phyloP scores from a whole-genome alignment of 2,329 filamentous ascomycete species.

The Magnaporthales sp. region DNA sequence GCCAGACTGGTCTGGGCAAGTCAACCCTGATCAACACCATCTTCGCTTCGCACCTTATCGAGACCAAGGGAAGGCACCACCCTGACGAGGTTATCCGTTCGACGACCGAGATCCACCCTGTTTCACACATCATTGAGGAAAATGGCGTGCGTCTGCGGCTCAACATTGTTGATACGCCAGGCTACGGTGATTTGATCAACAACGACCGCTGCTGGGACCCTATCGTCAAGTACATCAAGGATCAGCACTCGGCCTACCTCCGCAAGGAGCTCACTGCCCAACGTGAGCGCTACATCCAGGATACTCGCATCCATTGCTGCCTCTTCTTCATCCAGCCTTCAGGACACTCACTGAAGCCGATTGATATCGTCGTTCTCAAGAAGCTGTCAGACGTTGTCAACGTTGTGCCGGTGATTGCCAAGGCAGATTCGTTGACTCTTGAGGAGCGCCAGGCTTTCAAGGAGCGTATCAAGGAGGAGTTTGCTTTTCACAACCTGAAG shows the following conservation, averaged over 20 bases:
- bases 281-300: constrained; percentile 97
- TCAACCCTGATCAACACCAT: constrained; percentile 99
- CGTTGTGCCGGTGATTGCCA: constrained; percentile 96
- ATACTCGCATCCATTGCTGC: constrained; percentile 98
- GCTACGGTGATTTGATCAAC: constrained; percentile 98
- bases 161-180: constrained; percentile 98
- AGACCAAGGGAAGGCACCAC: constrained; percentile 90
- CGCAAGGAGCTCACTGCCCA: constrained; percentile 99
- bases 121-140: constrained; percentile 98
- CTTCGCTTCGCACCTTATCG: constrained; percentile 98
- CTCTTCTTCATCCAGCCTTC: constrained; percentile 99
- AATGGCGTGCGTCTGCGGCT: constrained; percentile 94
- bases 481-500: constrained; percentile 98
- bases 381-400: constrained; percentile 99
- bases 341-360: constrained; percentile 95
- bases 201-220: constrained; percentile 99
- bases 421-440: constrained; percentile 90
- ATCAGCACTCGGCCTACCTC: constrained; percentile 98
- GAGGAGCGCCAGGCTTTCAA: constrained; percentile 97
- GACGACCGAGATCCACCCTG: constrained; percentile 96
- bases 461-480: constrained; percentile 99
- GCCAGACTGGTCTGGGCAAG: constrained; percentile 97
- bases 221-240: constrained; percentile 99
- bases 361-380: constrained; percentile 99
- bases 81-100: constrained; percentile 90